These are phyloP conservation scores for Gymnopus androsaceus DNA, from an alignment of 1,284 basidiomycete genomes.

Conservation along the genomic window DNA sequence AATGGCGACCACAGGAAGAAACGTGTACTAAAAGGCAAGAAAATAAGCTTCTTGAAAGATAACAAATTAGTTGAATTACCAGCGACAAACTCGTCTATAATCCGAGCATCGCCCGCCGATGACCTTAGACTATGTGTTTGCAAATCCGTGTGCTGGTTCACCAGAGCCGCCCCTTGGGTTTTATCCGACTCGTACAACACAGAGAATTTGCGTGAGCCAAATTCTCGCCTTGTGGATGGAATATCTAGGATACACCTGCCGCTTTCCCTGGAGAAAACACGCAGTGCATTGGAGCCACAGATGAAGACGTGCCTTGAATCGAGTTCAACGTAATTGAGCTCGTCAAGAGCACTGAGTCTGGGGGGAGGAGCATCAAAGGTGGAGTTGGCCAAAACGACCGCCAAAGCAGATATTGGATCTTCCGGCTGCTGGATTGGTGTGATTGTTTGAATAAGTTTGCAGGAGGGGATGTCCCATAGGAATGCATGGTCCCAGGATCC, in stretches of 20 bases:
- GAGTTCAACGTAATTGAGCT: slow-evolving; percentile 68
- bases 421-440: slow-evolving; percentile 36
- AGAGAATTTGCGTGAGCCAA: slow-evolving; percentile 31
- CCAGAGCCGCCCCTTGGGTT: slow-evolving; percentile 19
- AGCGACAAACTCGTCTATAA: slow-evolving; percentile 18
- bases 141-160: slow-evolving; percentile 7
- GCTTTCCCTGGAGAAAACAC: slow-evolving; percentile 53
- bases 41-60: slow-evolving; percentile 7
- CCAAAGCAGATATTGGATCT: neutral
- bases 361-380: neutral
- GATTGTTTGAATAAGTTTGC: slow-evolving; percentile 47
- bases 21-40: slow-evolving; percentile 50
- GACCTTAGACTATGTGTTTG: slow-evolving; percentile 33
- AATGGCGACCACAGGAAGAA: slow-evolving; percentile 55
- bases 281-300: slow-evolving; percentile 49
- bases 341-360: slow-evolving; percentile 32
- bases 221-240: slow-evolving; percentile 31
- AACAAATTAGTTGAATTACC: slow-evolving; percentile 14
- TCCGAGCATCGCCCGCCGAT: slow-evolving; percentile 17
- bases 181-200: slow-evolving; percentile 5
- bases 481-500: slow-evolving; percentile 45
- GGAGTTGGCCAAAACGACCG: neutral
- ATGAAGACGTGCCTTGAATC: slow-evolving; percentile 61
- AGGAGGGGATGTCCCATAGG: slow-evolving; percentile 61
- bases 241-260: slow-evolving; percentile 47